phyloP scores from a whole-genome alignment of 345 rosid genomes.

The Triadica sebifera region DNA sequence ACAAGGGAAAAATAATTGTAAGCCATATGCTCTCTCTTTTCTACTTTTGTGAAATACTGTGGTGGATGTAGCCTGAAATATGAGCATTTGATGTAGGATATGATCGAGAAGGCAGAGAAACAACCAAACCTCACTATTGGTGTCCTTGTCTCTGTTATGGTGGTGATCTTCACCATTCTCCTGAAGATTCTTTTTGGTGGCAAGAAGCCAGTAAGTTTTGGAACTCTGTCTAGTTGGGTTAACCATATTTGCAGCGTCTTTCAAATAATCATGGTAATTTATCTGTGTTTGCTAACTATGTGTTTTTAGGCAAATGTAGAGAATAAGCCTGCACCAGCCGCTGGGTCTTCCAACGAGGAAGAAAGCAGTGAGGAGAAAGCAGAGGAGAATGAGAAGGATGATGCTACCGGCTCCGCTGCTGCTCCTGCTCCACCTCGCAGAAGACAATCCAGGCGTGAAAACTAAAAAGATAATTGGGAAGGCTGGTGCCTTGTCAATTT shows the following conservation, averaged over 20 bases:
- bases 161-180: constrained; percentile 46
- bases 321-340: constrained; percentile 38
- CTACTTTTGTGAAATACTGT: neutral
- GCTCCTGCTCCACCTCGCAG: constrained; percentile 50
- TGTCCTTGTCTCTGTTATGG: constrained; percentile 45
- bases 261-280: neutral
- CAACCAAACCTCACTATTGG: constrained; percentile 68
- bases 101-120: constrained; percentile 71
- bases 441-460: constrained; percentile 53
- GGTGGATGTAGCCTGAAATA: constrained; percentile 9
- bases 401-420: constrained; percentile 8
- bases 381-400: constrained; percentile 49
- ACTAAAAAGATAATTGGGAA: constrained; percentile 20
- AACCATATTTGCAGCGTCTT: neutral
- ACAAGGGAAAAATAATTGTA: constrained; percentile 60
- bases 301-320: constrained; percentile 39
- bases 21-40: constrained; percentile 15
- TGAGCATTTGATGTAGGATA: constrained; percentile 39
- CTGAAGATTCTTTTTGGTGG: constrained; percentile 68
- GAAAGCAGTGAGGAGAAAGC: constrained; percentile 43
- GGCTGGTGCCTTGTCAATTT: constrained; percentile 4
- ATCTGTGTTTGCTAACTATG: neutral
- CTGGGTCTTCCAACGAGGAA: constrained; percentile 43
- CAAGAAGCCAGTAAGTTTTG: constrained; percentile 48
- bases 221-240: neutral